Base-by-base conservation (phyloP, 768 basidiomycete genomes). In the Agrocybe pediades region DNA sequence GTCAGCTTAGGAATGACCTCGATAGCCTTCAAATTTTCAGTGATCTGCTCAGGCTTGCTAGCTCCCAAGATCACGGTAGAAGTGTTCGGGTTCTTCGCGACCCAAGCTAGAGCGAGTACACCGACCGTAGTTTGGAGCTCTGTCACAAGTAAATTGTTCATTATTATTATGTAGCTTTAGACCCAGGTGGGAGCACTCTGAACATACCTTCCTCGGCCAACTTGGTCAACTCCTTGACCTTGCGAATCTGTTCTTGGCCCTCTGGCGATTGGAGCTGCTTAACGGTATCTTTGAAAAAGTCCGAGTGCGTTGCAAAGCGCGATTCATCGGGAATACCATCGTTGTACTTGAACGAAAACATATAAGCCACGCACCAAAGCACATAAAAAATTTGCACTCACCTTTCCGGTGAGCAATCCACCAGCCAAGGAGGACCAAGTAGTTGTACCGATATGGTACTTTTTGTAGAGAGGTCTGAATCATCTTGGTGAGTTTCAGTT, bases 91-190 rank as follows among this genome's bases (percentile, higher is more conserved):
- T 88, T 87, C 61, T 72, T 77, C 11, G 86, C 82, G 3, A 86
- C 75, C 90, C 90, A 94, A 6, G 91, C 91, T 33, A 94, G 80
- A 0, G 92, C 87, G 25, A 95, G 79, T 9, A 83, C 80, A n/a
- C 80, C 71, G 30, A 77, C 65, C 74, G 81, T 59, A 78, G 80
- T 65, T 73, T 80, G 59, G 3, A 74, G 62, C 57, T 71, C 71
- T 71, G 42, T 0, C 19, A 17, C 20, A 20, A n/a, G n/a, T n/a
- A n/a, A n/a, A n/a, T n/a, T n/a, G n/a, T n/a, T n/a, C n/a, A n/a
- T n/a, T n/a, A n/a, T n/a, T n/a, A n/a, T n/a, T n/a, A n/a, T n/a
- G n/a, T n/a, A n/a, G n/a, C n/a, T n/a, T n/a, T n/a, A 55, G 21
- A 19, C n/a, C 17, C 15, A 36, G 36, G 30, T 9, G 16, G 17